Base-by-base conservation (phyloP, 306 rosid species). In the Myrica gale region DNA sequence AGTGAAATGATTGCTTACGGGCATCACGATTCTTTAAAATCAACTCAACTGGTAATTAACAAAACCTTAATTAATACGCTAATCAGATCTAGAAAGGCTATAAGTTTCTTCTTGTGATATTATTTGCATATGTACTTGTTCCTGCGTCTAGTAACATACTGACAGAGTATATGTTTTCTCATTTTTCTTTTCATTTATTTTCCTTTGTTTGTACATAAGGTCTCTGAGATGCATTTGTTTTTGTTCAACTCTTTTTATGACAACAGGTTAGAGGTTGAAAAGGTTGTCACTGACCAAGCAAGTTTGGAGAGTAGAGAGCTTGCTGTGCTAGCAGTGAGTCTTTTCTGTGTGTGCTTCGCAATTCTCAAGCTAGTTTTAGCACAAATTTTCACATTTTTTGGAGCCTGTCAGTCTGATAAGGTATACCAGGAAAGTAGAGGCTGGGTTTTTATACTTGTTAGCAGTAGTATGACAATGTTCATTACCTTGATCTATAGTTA, bases 241-340 rank as follows among this genome's bases (percentile, higher is more conserved):
- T 41, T 39, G 62, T 52, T 55, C 2, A 32, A 32, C 72, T 83
- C 17, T 47, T 48, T 52, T 17, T 67, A 77, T 52, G 17, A 5
- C 69, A 58, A 81, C 92, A 92, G 98, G 84, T 73, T 76, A 72
- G 89, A 93, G 48, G 80, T 91, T 66, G 80, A 73, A 39, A 89
- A 84, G 79, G 70, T 87, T 41, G 84, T 69, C 11, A 82, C 81
- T n/a, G 85, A 88, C 77, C 93, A 93, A 78, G 89, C 84, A 48
- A 81, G 75, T 67, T 73, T 84, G 39, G 96, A 91, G 83, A 84
- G 78, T 54, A 93, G 84, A 82, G 96, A 89, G 82, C 90, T 91
- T 42, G 90, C 92, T 0, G 87, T 91, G 37, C 82, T 93, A 71
- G 88, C 84, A 26, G 85, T 87, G 65, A 89, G 97, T 81, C 85